Evolutionary conservation across 768 basidiomycete genomes (phyloP), one percentile per base, ranked within the genome.

Genomic region (Suillus americanus): DNA sequence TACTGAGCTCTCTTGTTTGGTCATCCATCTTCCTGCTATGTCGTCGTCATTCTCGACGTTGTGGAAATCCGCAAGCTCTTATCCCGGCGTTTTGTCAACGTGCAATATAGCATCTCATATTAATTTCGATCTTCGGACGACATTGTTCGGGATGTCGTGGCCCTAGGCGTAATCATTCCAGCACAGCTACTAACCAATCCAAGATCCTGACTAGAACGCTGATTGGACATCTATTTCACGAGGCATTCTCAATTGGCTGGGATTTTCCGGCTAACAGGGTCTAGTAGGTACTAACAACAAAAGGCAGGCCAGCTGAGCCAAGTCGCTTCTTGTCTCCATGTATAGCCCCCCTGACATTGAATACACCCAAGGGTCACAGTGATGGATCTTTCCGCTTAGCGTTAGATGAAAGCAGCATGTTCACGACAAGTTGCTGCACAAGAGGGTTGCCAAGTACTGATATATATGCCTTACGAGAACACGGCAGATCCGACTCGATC

Each of bases 401-500:
- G 74, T 75, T 73, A 74, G 66, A 76, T 77, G 73, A 76, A 76
- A 71, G 67, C 66, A 67, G 72, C 72, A 71, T 72, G 75, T 72
- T 68, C 46, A 48, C 13, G 50, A 51, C 50, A 28, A 51, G 25
- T 64, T 66, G 65, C 67, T 75, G 67, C 61, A 68, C 66, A 69
- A 60, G 30, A 30, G 62, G 62, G 41, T 62, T 60, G 61, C 25
- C 10, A 35, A 35, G 35, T 35, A 55, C 73, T 76, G 73, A 72
- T 76, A 72, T 77, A 75, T 76, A 65, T 53, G 45, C 23, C 37
- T 76, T 76, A 76, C 75, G 75, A 62, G 71, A 76, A 28, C 70
- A 76, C 76, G 76, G 75, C 72, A 76, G 75, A 76, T 76, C 76
- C 70, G 66, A 73, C 74, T 76, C 73, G 75, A 77, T 75, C 75